Base-by-base conservation (phyloP, 2,329 filamentous ascomycete genomes). In the Curvularia sp. region DNA sequence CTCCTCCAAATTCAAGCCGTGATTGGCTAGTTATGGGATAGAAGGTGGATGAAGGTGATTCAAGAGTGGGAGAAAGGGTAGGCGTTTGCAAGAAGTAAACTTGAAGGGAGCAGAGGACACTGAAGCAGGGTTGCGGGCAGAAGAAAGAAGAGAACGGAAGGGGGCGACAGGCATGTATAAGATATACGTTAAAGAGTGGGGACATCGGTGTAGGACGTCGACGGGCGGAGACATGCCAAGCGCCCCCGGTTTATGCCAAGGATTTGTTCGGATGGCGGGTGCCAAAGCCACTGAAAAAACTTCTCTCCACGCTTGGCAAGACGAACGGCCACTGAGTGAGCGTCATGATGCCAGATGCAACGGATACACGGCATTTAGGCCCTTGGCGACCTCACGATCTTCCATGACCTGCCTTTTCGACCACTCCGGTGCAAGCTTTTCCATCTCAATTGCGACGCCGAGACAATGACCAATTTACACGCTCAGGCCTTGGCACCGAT, bases 1-100 rank as follows among this genome's bases (percentile, higher is more conserved):
- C 67, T 70, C 67, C 67, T 69, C 67, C 67, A 53, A 49, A 30
- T 56, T 60, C 52, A 65, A 57, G 67, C 67, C 67, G 66, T 68
- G 64, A 61, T 67, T 70, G 67, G 67, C 67, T 56, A 65, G 13
- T 60, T 42, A 49, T 51, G 9, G 27, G 19, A 34, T 54, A 21
- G 28, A 13, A 19, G 30, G 19, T 21, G 39, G 36, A 27, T 21
- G 23, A 18, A 19, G 19, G 38, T 41, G 10, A 15, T 10, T 15
- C 6, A 23, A 25, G 27, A 49, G 28, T 10, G 10, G 42, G 41
- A 52, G 48, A 50, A 32, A 38, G 53, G 18, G 25, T 25, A 43
- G 49, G 58, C 41, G 49, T 10, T 49, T 47, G 23, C 15, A 51
- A n/a, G 51, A 34, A 34, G 38, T 36, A 43, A 43, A 45, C 21